Percentiles rank a stretch among this genome's conserved stretches.
These are phyloP conservation scores for Ceratocystis cubensis DNA, from an alignment of 2,329 filamentous ascomycete genomes.

Conservation along the genomic window DNA sequence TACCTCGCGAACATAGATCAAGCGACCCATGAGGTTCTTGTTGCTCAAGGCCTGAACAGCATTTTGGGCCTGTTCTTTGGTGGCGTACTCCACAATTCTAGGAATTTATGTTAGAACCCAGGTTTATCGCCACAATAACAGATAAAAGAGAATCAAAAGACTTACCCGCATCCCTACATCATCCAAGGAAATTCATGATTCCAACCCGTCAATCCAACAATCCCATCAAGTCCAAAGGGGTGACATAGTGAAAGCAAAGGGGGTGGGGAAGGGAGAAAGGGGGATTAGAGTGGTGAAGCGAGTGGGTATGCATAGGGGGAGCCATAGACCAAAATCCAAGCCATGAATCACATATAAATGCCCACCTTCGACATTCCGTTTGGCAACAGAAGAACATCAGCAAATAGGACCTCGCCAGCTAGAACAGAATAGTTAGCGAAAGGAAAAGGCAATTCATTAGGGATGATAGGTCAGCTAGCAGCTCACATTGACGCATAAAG, in stretches of 20 bases:
- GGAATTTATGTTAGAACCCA: slow-evolving; percentile 6
- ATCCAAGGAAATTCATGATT: slow-evolving; percentile 58
- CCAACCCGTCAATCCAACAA: slow-evolving; percentile 98
- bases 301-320: slow-evolving; percentile 5
- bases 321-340: slow-evolving; percentile 34
- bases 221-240: slow-evolving; percentile 60
- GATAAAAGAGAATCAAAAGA: slow-evolving; percentile 24
- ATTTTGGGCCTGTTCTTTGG: slow-evolving; percentile 95
- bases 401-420: slow-evolving; percentile 99
- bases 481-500: slow-evolving; percentile 98
- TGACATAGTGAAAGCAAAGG: slow-evolving; percentile 44
- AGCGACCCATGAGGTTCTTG: slow-evolving; percentile 94
- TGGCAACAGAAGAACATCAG: slow-evolving; percentile 97
- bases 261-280: slow-evolving; percentile 61
- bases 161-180: slow-evolving; percentile 99
- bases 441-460: not conserved
- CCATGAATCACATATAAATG: slow-evolving; percentile 61
- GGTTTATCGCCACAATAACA: not conserved
- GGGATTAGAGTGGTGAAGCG: slow-evolving; percentile 53
- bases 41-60: slow-evolving; percentile 97
- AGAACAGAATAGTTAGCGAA: slow-evolving; percentile 24
- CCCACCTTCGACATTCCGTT: slow-evolving; percentile 99
- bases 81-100: slow-evolving; percentile 99
- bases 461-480: not conserved
- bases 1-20: slow-evolving; percentile 98